phyloP scores from a whole-genome alignment of 2,329 filamentous ascomycete genomes.

The Trichoderma simmonsii region DNA sequence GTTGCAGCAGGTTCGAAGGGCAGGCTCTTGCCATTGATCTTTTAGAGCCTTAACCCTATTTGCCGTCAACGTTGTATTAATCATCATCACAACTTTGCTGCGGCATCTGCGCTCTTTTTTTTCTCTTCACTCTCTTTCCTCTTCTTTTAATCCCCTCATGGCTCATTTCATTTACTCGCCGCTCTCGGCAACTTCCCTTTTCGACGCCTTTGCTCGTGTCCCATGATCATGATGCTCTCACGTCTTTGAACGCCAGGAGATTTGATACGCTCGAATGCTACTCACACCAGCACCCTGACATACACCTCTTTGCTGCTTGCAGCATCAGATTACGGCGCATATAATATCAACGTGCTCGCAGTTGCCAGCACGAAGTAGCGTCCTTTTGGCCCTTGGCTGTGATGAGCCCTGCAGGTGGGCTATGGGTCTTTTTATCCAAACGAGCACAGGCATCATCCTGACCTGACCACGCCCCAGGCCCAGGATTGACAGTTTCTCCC shows the following conservation, averaged over 20 bases:
- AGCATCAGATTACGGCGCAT: not conserved
- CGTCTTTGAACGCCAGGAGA: not conserved
- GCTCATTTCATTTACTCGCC: not conserved
- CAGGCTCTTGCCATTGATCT: too few species aligned
- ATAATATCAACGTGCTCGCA: not conserved
- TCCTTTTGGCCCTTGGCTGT: not conserved
- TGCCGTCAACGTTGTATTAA: not conserved
- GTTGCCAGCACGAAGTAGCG: not conserved
- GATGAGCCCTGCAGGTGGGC: constrained; percentile 7
- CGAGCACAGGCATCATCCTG: constrained; percentile 10
- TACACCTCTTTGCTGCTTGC: not conserved
- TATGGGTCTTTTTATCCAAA: constrained; percentile 5
- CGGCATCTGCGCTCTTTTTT: not conserved
- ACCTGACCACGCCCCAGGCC: not conserved
- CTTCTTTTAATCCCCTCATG: not conserved
- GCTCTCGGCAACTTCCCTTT: constrained; percentile 1
- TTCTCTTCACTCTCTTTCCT: not conserved
- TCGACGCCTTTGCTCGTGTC: not conserved
- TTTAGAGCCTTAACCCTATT: not conserved
- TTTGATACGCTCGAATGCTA: not conserved
- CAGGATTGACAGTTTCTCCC: not conserved
- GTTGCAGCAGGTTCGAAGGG: not conserved
- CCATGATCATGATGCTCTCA: not conserved
- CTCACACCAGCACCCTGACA: not conserved
- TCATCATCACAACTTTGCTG: not conserved